A percentile compares a stretch with the other conserved stretches of the same genome.
Evolutionary conservation across 768 basidiomycete species (phyloP).

Genomic region (Auricularia cornea): DNA sequence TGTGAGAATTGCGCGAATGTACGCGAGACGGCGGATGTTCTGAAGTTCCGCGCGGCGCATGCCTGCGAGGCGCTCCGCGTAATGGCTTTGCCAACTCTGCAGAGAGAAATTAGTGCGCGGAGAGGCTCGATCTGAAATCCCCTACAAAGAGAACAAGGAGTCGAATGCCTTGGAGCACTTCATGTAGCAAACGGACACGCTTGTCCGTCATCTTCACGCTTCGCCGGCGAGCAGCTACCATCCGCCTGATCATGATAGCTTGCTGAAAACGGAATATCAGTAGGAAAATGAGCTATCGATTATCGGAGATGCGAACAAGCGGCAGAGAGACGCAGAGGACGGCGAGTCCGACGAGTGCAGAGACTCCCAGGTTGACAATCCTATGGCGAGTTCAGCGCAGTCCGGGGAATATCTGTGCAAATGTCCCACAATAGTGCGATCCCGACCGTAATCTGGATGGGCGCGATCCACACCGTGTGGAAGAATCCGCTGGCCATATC

Average conservation of each 20-base stretch:
- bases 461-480: constrained; percentile 44
- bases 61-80: constrained; percentile 32
- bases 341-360: constrained; percentile 56
- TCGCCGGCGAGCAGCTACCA: constrained; percentile 46
- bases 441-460: constrained; percentile 53
- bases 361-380: constrained; percentile 48
- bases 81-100: constrained; percentile 14
- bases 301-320: not conserved
- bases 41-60: constrained; percentile 22
- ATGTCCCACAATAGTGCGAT: constrained; percentile 40
- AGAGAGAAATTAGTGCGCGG: no score
- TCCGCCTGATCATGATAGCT: constrained; percentile 39
- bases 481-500: constrained; percentile 37
- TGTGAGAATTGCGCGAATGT: constrained; percentile 6
- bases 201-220: constrained; percentile 59
- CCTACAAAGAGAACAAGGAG: constrained; percentile 55
- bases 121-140: no score
- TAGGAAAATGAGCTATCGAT: not conserved
- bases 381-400: not conserved
- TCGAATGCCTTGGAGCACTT: constrained; percentile 59
- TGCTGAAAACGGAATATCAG: constrained; percentile 21
- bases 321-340: constrained; percentile 11
- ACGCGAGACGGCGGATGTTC: constrained; percentile 20
- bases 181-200: constrained; percentile 41
- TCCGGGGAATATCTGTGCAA: not conserved